These are phyloP conservation scores for Nepenthes gracilis DNA, from an alignment of 148 eudicot genomes.

Conservation along the genomic window DNA sequence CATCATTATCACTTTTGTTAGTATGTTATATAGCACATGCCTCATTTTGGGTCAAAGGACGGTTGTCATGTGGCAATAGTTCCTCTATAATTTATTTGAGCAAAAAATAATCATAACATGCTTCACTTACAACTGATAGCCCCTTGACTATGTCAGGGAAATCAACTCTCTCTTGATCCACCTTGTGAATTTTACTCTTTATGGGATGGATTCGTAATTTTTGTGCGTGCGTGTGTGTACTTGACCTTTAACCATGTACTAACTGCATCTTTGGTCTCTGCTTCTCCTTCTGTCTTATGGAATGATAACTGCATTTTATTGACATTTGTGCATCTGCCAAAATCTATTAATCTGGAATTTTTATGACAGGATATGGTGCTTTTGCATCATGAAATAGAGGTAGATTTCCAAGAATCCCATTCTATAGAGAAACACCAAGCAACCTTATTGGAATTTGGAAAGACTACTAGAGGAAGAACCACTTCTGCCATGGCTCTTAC, in stretches of 20 bases:
- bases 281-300: background rate
- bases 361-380: constrained; percentile 80
- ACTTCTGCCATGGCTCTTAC: constrained; percentile 89
- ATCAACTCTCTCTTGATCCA: background rate
- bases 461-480: constrained; percentile 43
- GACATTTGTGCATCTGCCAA: background rate
- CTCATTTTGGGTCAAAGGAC: background rate
- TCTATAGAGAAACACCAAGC: constrained; percentile 53
- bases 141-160: no score
- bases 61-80: background rate
- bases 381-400: constrained; percentile 85
- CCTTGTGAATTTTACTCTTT: background rate
- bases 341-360: background rate
- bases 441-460: constrained; percentile 77
- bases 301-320: background rate
- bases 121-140: no score
- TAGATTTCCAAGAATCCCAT: constrained; percentile 45
- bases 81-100: background rate
- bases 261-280: no score
- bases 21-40: background rate
- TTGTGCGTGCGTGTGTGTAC: no score
- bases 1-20: no score
- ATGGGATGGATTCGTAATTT: background rate
- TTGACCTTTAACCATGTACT: no score
- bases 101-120: no score